Conservation (phyloP, 169 alveolate genomes). For the Plasmodium knowlesi region DNA sequence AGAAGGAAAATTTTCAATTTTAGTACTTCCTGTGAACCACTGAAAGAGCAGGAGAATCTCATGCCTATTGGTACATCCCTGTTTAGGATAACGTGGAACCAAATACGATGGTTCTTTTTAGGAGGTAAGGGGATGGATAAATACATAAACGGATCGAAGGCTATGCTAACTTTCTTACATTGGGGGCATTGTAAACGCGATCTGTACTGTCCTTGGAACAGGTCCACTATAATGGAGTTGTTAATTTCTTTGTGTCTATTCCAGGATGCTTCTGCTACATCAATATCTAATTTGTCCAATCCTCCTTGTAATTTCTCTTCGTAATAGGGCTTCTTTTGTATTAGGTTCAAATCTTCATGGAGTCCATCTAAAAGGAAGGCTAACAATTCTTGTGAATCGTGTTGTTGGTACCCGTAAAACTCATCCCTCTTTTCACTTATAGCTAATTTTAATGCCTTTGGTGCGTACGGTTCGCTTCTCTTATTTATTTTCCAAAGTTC, state of each 20-base stretch:
- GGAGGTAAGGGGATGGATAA: constrained; percentile 90
- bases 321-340: constrained; percentile 89
- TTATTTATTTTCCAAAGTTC: constrained; percentile 87
- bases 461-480: constrained; percentile 84
- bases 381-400: constrained; percentile 93
- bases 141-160: constrained; percentile 93
- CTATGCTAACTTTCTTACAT: constrained; percentile 87
- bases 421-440: constrained; percentile 88
- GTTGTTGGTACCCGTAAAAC: constrained; percentile 91
- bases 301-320: constrained; percentile 79
- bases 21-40: constrained; percentile 62
- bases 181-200: constrained; percentile 88
- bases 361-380: constrained; percentile 90
- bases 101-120: constrained; percentile 51
- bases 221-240: constrained; percentile 90
- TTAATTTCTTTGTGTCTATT: constrained; percentile 87
- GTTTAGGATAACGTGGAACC: constrained; percentile 59
- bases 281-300: constrained; percentile 27
- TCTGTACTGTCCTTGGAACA: constrained; percentile 91
- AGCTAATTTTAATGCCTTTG: constrained; percentile 89
- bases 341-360: constrained; percentile 94
- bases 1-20: constrained; percentile 21
- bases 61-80: constrained; percentile 26
- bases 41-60: constrained; percentile 52
- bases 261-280: constrained; percentile 73